Conservation (phyloP, 805 yeast species). For the Suhomyces faveliae region DNA sequence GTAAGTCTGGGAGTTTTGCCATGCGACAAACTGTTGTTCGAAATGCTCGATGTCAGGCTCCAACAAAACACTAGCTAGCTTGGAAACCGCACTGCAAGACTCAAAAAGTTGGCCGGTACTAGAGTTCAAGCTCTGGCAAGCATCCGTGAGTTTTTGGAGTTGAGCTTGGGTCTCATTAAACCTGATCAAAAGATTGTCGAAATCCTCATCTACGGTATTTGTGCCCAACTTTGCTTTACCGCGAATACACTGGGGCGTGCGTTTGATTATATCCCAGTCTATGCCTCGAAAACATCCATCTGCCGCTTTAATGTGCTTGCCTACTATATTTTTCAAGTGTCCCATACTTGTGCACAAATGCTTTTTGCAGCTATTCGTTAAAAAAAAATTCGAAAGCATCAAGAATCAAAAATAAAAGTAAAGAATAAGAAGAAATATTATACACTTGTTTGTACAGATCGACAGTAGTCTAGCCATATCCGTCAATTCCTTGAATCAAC, state of each 20-base stretch:
- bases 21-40: conserved; percentile 12
- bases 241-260: conserved; percentile 12
- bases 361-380: neutral
- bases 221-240: conserved; percentile 8
- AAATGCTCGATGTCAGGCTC: conserved; percentile 1
- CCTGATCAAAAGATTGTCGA: conserved; percentile 22
- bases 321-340: neutral
- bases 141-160: conserved; percentile 13
- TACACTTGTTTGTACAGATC: too few relatives aligned
- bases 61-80: neutral
- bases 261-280: conserved; percentile 26
- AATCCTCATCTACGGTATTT: conserved; percentile 25
- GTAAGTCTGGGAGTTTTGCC: conserved; percentile 21
- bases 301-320: neutral
- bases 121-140: neutral
- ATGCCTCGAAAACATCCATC: conserved; percentile 3
- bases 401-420: neutral
- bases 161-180: conserved; percentile 20
- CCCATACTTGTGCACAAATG: neutral
- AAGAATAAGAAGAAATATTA: too few relatives aligned
- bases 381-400: neutral
- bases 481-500: too few relatives aligned
- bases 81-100: neutral
- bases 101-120: neutral
- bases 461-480: too few relatives aligned